Evolutionary conservation across 371 early-diverging fungal species (phyloP).

Genomic region (Mortierella sp.): DNA sequence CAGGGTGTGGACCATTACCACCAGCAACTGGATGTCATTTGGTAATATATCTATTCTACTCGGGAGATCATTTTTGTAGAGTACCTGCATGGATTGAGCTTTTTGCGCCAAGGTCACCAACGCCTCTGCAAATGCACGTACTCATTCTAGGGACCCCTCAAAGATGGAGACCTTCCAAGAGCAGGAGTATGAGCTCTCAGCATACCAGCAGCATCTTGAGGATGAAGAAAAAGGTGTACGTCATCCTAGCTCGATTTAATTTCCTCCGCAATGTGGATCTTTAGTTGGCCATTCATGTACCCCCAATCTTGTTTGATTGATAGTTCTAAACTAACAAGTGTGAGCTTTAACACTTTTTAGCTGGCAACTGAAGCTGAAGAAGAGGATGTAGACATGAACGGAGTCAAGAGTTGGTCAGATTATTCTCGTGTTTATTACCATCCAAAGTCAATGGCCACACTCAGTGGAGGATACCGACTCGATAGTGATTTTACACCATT

Average conservation of each 20-base stretch:
- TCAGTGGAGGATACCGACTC: conserved; percentile 67
- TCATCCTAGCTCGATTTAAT: not conserved
- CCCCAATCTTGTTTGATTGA: not conserved
- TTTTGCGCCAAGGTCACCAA: no score
- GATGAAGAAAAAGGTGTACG: conserved; percentile 44
- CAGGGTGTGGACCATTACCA: conserved; percentile 17
- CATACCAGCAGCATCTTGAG: conserved; percentile 41
- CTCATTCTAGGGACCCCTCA: conserved; percentile 37
- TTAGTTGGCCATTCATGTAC: no score
- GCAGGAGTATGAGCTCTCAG: conserved; percentile 28
- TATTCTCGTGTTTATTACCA: conserved; percentile 81
- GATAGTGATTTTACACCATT: conserved; percentile 77
- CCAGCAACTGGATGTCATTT: conserved; percentile 27
- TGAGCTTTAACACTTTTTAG: conserved; percentile 9
- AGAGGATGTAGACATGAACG: conserved; percentile 49
- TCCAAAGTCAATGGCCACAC: conserved; percentile 72
- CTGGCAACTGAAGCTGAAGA: conserved; percentile 32
- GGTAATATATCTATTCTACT: conserved; percentile 15
- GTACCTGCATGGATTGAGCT: no score
- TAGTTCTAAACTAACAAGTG: not conserved
- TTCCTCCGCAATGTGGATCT: not conserved
- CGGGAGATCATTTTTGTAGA: not conserved
- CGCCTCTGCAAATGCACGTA: not conserved
- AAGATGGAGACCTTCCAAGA: conserved; percentile 53
- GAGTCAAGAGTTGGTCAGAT: conserved; percentile 82